Evolutionary conservation across 441 rosid genomes (phyloP).

Genomic region (Kokia cookei): DNA sequence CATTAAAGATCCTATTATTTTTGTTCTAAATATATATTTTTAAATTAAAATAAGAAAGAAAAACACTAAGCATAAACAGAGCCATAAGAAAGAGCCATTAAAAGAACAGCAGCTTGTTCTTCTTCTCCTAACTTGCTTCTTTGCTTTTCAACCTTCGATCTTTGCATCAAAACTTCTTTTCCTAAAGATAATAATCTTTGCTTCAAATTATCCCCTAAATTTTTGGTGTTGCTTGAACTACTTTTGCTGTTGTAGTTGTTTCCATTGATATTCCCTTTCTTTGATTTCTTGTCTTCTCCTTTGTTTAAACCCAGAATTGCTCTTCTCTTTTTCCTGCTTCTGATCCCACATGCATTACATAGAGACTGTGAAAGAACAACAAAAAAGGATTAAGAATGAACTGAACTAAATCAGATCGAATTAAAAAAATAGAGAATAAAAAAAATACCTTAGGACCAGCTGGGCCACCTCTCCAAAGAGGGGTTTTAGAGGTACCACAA

Average conservation of each 20-base stretch:
- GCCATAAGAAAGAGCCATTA: slow-evolving; percentile 85
- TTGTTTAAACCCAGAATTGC: slow-evolving; percentile 40
- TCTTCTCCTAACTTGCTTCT: slow-evolving; percentile 69
- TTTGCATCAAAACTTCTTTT: slow-evolving; percentile 55
- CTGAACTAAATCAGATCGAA: not conserved
- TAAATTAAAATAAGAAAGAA: no score
- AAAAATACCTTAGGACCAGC: slow-evolving; percentile 76
- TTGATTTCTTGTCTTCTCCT: slow-evolving; percentile 41
- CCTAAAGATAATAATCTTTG: slow-evolving; percentile 27
- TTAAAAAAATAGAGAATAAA: not conserved
- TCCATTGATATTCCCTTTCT: slow-evolving; percentile 9
- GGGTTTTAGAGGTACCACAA: slow-evolving; percentile 85
- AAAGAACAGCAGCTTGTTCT: slow-evolving; percentile 82
- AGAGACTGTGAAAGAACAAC: slow-evolving; percentile 49
- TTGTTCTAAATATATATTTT: not conserved
- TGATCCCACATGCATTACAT: slow-evolving; percentile 89
- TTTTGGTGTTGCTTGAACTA: not conserved
- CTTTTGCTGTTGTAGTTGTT: not conserved
- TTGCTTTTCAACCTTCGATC: slow-evolving; percentile 59
- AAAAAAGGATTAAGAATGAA: not conserved
- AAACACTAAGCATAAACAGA: slow-evolving; percentile 50
- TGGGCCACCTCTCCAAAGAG: slow-evolving; percentile 96
- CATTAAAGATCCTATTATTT: not conserved
- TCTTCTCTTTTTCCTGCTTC: slow-evolving; percentile 63
- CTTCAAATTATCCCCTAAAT: slow-evolving; percentile 11